Evolutionary conservation across 1,284 basidiomycete genomes (phyloP), one percentile per base, ranked within the genome.

Genomic region (Apiotrichum porosum): DNA sequence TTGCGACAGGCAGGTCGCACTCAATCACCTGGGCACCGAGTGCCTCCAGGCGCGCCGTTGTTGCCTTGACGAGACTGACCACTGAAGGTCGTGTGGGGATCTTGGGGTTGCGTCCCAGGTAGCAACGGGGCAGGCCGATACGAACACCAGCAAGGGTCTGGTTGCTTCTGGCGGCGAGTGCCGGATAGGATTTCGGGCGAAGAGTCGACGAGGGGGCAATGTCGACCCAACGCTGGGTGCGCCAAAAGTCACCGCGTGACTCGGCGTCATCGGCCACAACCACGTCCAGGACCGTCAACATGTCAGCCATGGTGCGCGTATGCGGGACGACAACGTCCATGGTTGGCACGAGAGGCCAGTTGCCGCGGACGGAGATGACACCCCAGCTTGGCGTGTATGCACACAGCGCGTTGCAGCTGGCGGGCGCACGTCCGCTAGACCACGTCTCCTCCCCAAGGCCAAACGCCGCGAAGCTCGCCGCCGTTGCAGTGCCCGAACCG

Each of bases 271-370:
- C 48, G 19, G 22, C 48, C 4, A 49, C 48, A 8, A 49, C 21
- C 9, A 41, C 42, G 14, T 49, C 42, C 14, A 49, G 32, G 6
- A 49, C 9, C 3, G 24, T 26, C 6, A 49, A 37, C 37, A 49
- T 35, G 48, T 49, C 48, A 3, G 6, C 37, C 48, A 49, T 49
- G 12, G 24, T 24, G 15, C 48, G 48, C 13, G 48, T 49, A 18
- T 49, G 48, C 4, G 48, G 48, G 6, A 49, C 48, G 10, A 49
- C 48, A 3, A 49, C 48, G 26, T 49, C 48, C 48, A 49, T 49
- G 6, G 42, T 44, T 6, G 48, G 48, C 9, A 44, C 37, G 2
- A 49, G 37, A 9, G 48, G 48, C 48, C 48, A 49, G 42, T 49
- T 49, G 14, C 42, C 42, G 15, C 48, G 37, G 14, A 41, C 18